These are phyloP conservation scores for Gossypium stocksii DNA, from an alignment of 345 rosid genomes.

Conservation along the genomic window DNA sequence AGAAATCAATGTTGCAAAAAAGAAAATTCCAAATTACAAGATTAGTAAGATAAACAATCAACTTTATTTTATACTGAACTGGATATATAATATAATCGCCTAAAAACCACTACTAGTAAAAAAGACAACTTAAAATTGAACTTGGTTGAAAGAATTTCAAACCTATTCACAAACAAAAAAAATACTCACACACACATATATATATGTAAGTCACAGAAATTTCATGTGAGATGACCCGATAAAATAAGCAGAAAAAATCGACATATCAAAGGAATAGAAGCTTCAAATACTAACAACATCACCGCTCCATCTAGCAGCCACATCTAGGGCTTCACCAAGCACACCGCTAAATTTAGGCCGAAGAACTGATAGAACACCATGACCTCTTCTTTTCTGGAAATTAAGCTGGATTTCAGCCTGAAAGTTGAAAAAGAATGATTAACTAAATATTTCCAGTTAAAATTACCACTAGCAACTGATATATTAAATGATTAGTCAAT, in stretches of 20 bases:
- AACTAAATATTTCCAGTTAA: conserved; percentile 1
- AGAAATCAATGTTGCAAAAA: conserved; percentile 2
- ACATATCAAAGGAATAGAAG: conserved; percentile 6
- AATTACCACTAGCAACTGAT: background rate
- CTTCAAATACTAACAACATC: conserved; percentile 77
- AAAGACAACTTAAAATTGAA: background rate
- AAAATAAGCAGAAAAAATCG: conserved; percentile 14
- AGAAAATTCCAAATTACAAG: background rate
- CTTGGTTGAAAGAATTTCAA: background rate
- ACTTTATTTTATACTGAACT: background rate
- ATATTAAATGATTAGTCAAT: background rate
- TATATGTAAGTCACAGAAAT: background rate
- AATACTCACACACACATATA: background rate
- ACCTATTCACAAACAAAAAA: conserved; percentile 10
- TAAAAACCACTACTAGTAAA: background rate
- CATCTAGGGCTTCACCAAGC: conserved; percentile 93
- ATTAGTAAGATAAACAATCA: background rate
- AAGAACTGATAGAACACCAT: conserved; percentile 80
- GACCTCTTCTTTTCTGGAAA: conserved; percentile 94
- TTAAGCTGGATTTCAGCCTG: conserved; percentile 99
- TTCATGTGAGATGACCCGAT: background rate
- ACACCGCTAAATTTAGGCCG: conserved; percentile 95
- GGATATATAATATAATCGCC: background rate
- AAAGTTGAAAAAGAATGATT: conserved; percentile 18
- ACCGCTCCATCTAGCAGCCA: conserved; percentile 96